Evolutionary conservation across 2,329 filamentous ascomycete genomes (phyloP).

Genomic region (Clonostachys rhizophaga): DNA sequence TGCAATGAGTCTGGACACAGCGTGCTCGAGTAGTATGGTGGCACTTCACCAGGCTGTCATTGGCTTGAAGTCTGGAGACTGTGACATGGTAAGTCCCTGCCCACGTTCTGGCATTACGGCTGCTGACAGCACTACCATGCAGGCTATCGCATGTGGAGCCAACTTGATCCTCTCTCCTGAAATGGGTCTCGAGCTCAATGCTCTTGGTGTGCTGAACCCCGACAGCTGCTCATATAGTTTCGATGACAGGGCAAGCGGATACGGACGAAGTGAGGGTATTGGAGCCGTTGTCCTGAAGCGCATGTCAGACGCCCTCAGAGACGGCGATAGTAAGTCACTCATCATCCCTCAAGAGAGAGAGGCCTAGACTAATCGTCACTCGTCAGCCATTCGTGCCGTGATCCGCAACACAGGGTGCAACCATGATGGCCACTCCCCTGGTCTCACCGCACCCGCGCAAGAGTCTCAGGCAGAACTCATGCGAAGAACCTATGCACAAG

Average conservation of each 20-base stretch:
- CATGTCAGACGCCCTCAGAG: slow-evolving; percentile 36
- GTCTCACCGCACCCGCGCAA: slow-evolving; percentile 48
- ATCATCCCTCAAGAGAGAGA: slow-evolving; percentile 42
- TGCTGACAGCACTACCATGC: neutral
- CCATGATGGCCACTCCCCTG: slow-evolving; percentile 34
- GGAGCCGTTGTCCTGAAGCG: slow-evolving; percentile 44
- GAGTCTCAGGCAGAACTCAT: slow-evolving; percentile 33
- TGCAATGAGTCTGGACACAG: slow-evolving; percentile 44
- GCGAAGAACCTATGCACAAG: slow-evolving; percentile 23
- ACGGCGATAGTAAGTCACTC: slow-evolving; percentile 34
- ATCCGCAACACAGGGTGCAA: slow-evolving; percentile 17
- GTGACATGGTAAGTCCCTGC: neutral
- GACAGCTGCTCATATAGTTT: slow-evolving; percentile 6
- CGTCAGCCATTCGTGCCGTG: slow-evolving; percentile 29
- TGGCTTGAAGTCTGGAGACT: slow-evolving; percentile 28
- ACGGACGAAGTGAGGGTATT: slow-evolving; percentile 34
- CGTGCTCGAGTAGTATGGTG: slow-evolving; percentile 41
- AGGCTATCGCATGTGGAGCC: slow-evolving; percentile 9
- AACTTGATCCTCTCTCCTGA: slow-evolving; percentile 11
- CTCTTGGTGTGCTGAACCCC: slow-evolving; percentile 5
- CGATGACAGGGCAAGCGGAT: slow-evolving; percentile 1
- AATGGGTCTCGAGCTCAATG: slow-evolving; percentile 4
- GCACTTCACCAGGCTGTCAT: slow-evolving; percentile 44
- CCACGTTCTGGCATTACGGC: neutral
- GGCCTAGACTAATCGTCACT: slow-evolving; percentile 53